A percentile compares a stretch with the other conserved stretches of the same genome.
Conservation (phyloP, 257 asterid genomes). For the Solanum boliviense region DNA sequence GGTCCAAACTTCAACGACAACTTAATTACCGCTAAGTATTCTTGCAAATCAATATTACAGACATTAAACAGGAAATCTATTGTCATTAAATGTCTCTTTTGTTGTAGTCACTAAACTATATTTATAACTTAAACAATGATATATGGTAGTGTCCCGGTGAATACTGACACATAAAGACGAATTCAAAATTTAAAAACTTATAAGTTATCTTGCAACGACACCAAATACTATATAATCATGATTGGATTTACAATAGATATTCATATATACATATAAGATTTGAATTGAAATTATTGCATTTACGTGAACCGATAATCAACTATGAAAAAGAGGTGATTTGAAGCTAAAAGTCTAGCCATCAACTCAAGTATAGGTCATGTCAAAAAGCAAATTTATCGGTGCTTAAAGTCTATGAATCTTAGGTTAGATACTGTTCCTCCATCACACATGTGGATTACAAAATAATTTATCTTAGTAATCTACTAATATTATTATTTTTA, state of each 20-base stretch:
- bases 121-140: neutral
- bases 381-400: neutral
- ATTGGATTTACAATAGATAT: neutral
- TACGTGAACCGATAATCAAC: neutral
- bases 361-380: neutral
- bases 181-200: too few species aligned
- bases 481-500: too few species aligned
- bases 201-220: neutral
- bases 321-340: neutral
- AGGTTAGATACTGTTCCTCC: neutral
- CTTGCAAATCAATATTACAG: too few species aligned
- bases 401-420: neutral
- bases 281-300: too few species aligned
- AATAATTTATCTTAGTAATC: too few species aligned
- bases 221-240: too few species aligned
- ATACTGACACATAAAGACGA: neutral
- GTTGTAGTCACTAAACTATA: too few species aligned
- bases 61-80: neutral
- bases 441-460: neutral
- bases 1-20: constrained; percentile 6
- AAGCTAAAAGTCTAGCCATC: neutral
- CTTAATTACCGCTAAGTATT: neutral
- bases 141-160: neutral
- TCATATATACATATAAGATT: too few species aligned
- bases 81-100: neutral